Evolutionary conservation across 140 eudicot genomes (phyloP), one percentile per base, ranked within the genome.

Genomic region (Bidens hawaiensis): DNA sequence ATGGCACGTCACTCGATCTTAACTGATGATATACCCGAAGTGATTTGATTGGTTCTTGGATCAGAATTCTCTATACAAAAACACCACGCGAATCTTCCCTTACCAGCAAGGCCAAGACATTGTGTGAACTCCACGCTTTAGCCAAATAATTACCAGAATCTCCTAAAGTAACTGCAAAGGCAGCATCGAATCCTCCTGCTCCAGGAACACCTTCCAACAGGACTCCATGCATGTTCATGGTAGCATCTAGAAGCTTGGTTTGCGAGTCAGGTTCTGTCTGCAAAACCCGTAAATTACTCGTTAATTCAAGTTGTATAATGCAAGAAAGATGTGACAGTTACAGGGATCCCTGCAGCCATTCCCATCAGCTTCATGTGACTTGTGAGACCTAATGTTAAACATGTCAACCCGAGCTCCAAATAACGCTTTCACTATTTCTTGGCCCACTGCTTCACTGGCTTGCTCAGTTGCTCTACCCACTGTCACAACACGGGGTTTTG

Each of bases 191-290:
- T 4, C 99, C 96, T 15, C 99, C 96, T 31, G 95, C 96, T 62
- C 98, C 94, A 27, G 95, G 99, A 71, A 93, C 86, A 51, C 95
- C 94, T 12, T 96, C 95, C 78, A 93, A 72, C 42, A 93, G 60
- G 50, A 93, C 89, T 69, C 96, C 91, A 47, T 82, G 78, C 78
- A 76, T 70, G 62, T 59, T 79, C 95, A 87, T 87, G 27, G 98
- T 87, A 22, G 91, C 43, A 36, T 36, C 43, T 36, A 36, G 43
- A 36, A 36, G 43, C 43, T 36, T n/a, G 4, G 43, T 36, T 81
- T 80, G 96, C 63, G 93, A 79, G 52, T 87, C 89, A 4, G 98
- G 98, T 76, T 87, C 99, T 81, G 88, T 91, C 96, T 91, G 96
- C 69, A 74, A 70, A 7, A 36, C 13, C 43, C 43, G 12, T 36